Conservation (phyloP, 2,329 filamentous ascomycete species). For the Huntiella moniliformis region DNA sequence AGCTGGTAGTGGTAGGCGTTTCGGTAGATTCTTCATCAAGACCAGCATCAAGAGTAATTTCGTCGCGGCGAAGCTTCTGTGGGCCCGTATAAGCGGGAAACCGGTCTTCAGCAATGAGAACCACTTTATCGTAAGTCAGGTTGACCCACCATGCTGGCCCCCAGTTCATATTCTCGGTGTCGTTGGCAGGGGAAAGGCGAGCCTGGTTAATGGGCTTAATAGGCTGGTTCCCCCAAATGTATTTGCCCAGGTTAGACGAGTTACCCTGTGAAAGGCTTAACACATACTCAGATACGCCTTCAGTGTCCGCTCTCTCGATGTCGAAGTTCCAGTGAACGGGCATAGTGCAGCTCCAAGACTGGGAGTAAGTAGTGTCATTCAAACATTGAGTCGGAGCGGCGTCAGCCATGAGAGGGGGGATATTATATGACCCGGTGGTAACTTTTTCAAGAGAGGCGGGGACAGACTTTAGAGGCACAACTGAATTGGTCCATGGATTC, state of each 20-base stretch:
- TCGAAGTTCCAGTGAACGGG: constrained; percentile 27
- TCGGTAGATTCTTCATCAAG: constrained; percentile 13
- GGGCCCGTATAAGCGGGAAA: constrained; percentile 16
- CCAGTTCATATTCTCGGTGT: constrained; percentile 26
- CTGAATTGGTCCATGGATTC: background rate
- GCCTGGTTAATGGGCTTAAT: constrained; percentile 24
- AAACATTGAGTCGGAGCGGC: constrained; percentile 37
- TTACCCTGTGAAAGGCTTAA: constrained; percentile 22
- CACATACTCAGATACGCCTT: constrained; percentile 21
- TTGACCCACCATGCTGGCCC: constrained; percentile 38
- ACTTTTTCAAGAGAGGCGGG: constrained; percentile 33
- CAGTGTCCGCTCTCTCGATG: constrained; percentile 18
- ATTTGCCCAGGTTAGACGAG: constrained; percentile 21
- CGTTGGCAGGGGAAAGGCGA: constrained; percentile 29
- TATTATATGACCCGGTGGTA: constrained; percentile 32
- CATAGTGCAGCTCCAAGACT: constrained; percentile 46
- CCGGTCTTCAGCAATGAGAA: constrained; percentile 29
- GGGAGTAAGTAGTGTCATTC: constrained; percentile 31
- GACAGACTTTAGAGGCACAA: constrained; percentile 9
- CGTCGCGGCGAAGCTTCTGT: constrained; percentile 13
- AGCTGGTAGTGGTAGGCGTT: background rate
- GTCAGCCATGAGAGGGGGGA: constrained; percentile 35
- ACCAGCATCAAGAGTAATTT: constrained; percentile 2
- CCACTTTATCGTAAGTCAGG: constrained; percentile 35
- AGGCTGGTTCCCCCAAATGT: constrained; percentile 36